Percentiles rank a stretch among this genome's conserved stretches.
Evolutionary conservation across 768 basidiomycete genomes (phyloP).

Genomic region (Mycena polygramma): DNA sequence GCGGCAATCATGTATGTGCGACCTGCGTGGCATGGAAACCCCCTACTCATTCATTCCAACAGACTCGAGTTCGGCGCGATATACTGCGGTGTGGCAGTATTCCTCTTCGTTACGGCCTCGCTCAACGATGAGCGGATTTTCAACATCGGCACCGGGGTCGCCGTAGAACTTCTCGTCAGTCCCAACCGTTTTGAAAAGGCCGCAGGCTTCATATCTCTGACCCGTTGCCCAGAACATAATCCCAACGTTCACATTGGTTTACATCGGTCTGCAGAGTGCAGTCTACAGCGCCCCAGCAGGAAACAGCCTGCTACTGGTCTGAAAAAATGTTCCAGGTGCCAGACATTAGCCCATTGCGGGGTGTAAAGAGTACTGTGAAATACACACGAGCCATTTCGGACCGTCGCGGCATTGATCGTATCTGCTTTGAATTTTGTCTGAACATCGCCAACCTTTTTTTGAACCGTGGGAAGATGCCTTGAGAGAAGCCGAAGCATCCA

Average conservation of each 20-base stretch:
- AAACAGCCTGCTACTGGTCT: no score
- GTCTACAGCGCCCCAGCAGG: no score
- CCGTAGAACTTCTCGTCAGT: background rate
- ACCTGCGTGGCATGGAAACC: background rate
- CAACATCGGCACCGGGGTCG: background rate
- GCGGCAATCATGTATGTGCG: conserved; percentile 3
- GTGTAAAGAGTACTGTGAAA: no score
- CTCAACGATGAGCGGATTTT: background rate
- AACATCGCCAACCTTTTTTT: no score
- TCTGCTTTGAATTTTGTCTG: no score
- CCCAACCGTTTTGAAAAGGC: background rate
- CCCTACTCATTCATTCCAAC: background rate
- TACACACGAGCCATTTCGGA: no score
- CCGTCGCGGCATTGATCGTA: no score
- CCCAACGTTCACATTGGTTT: conserved; percentile 11
- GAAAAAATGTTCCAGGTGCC: no score
- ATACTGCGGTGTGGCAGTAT: background rate
- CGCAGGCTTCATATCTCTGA: background rate
- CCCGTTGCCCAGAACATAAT: conserved; percentile 1
- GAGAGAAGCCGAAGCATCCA: no score
- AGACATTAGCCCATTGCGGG: no score
- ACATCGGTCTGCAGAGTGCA: background rate
- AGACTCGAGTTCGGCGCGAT: conserved; percentile 12
- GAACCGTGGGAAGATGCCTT: no score
- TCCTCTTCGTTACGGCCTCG: background rate